Evolutionary conservation across 306 rosid genomes (phyloP), one percentile per base, ranked within the genome.

Genomic region (Cicer pinnatifidum): DNA sequence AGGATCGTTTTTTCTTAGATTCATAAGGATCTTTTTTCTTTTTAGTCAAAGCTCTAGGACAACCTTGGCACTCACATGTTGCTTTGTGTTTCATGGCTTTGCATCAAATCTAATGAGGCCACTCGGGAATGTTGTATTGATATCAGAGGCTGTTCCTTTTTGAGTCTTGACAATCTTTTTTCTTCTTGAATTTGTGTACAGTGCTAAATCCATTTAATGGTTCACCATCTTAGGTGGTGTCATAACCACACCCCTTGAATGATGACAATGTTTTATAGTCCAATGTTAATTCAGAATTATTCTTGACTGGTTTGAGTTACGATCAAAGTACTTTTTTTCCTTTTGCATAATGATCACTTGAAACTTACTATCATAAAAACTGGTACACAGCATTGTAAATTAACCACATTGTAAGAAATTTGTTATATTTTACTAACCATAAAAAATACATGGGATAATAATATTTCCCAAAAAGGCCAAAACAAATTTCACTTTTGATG

Each of bases 41-140:
- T 40, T 52, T 43, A 54, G 48, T 76, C 74, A 66, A 54, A 53
- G 37, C 47, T 76, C 75, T 67, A 60, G 57, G 62, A 69, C 57
- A 60, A 57, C 62, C 79, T 69, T 71, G 80, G 80, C 80, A 76
- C 47, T 28, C 43, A 69, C 45, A 4, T 13, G 68, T 43, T 12
- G 51, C 52, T 12, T 56, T 63, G 35, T 63, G 69, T 51, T 59
- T 50, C 61, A 37, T 69, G 53, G 81, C 83, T 67, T 23, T 59
- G 41, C 39, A 72, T 61, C 81, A 41, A 64, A 64, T 35, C 44
- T 60, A 20, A 45, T 71, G 58, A 47, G 37, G 75, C 77, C 56
- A 72, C 74, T 84, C 91, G 83, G 90, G 82, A 85, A 82, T 82
- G 86, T 86, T 69, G 44, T 50, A 72, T 83, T 71, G 37, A 82